phyloP scores from a whole-genome alignment of 2,329 filamentous ascomycete genomes.

The Aspergillus hortae region DNA sequence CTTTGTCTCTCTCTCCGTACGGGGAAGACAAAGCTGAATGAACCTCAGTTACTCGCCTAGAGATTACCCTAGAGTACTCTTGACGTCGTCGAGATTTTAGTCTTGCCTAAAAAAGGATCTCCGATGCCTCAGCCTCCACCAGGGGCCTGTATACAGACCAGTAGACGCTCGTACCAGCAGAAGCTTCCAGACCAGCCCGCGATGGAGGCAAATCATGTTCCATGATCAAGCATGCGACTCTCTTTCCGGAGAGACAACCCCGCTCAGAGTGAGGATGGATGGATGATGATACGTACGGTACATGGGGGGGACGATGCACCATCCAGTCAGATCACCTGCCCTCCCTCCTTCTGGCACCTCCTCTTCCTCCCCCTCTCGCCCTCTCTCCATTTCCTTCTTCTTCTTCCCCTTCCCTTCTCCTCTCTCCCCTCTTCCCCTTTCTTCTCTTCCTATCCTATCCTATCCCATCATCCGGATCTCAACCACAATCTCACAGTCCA shows the following conservation, averaged over 20 bases:
- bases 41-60: too few species aligned
- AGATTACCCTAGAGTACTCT: neutral
- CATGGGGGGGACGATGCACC: neutral
- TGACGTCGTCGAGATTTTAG: neutral
- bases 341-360: conserved; percentile 10
- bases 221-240: neutral
- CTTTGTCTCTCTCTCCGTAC: too few species aligned
- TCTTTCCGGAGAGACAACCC: neutral
- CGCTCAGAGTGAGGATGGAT: neutral
- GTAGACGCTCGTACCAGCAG: too few species aligned
- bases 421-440: conserved; percentile 6
- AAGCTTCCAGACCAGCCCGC: too few species aligned
- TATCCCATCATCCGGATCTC: conserved; percentile 2
- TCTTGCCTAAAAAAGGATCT: neutral
- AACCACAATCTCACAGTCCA: conserved; percentile 1
- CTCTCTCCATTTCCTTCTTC: conserved; percentile 11
- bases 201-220: neutral
- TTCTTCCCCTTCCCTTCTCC: conserved; percentile 9
- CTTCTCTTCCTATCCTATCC: conserved; percentile 7
- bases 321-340: conserved; percentile 30
- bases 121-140: too few species aligned
- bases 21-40: too few species aligned
- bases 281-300: neutral
- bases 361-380: conserved; percentile 9
- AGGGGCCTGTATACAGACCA: too few species aligned